Percentiles rank a stretch among this genome's conserved stretches.
phyloP scores from a whole-genome alignment of 2,329 filamentous ascomycete species.

The Penicillium expansum region DNA sequence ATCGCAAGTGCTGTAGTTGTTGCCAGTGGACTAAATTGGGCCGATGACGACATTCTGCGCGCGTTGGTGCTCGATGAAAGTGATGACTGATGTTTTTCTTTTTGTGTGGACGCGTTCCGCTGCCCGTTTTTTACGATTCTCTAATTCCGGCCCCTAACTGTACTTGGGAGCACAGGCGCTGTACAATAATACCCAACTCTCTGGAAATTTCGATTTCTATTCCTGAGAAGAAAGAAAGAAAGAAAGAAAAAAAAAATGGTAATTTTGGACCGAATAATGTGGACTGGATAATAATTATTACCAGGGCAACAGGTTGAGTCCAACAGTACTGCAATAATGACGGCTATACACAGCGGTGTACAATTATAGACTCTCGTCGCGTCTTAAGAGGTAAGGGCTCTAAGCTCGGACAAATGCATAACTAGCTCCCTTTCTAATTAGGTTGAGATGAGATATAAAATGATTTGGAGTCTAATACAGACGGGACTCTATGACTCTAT shows the following conservation, averaged over 20 bases:
- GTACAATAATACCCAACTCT: background rate
- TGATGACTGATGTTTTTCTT: slow-evolving; percentile 44
- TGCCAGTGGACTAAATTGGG: slow-evolving; percentile 82
- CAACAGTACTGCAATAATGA: background rate
- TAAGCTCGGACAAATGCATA: background rate
- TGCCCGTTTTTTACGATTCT: background rate
- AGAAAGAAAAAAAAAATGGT: background rate
- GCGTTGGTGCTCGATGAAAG: slow-evolving; percentile 70
- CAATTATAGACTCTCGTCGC: background rate
- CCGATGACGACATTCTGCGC: slow-evolving; percentile 63
- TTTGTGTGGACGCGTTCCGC: background rate
- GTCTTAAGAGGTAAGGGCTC: background rate
- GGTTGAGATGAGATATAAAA: background rate
- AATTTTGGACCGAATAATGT: background rate
- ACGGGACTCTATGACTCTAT: slow-evolving; percentile 22
- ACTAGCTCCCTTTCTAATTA: background rate
- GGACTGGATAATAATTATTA: background rate
- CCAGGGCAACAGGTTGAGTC: background rate
- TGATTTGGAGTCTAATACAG: background rate
- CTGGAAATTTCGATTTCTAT: background rate
- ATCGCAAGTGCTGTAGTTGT: slow-evolving; percentile 75
- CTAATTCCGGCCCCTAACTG: background rate
- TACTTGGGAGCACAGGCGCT: background rate
- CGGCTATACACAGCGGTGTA: background rate
- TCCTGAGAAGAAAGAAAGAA: background rate